A percentile compares a stretch with the other conserved stretches of the same genome.
phyloP scores from a whole-genome alignment of 306 rosid genomes.

The Cucurbita maxima region DNA sequence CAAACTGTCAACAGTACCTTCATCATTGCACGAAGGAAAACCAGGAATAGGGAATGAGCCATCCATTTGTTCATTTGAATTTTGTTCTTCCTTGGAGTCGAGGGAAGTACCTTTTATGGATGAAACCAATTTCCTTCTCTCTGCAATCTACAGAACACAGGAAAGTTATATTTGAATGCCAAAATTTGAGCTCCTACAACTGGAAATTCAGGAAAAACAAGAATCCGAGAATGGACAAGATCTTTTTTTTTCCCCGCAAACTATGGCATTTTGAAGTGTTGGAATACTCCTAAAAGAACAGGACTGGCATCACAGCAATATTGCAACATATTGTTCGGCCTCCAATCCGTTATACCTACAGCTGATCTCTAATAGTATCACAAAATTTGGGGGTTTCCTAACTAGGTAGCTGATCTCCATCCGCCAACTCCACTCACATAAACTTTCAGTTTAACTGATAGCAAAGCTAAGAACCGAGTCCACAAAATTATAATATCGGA shows the following conservation, averaged over 20 bases:
- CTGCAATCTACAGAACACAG: conserved; percentile 51
- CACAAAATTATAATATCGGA: background rate
- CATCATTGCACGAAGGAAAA: conserved; percentile 9
- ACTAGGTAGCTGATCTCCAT: background rate
- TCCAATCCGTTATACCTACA: background rate
- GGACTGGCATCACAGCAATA: background rate
- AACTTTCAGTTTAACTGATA: background rate
- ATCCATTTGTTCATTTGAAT: conserved; percentile 24
- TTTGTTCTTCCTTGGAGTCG: conserved; percentile 21
- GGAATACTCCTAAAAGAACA: background rate
- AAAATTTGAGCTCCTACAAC: background rate
- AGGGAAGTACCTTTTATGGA: conserved; percentile 31
- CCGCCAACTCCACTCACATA: background rate
- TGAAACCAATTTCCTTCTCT: conserved; percentile 57
- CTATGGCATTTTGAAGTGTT: background rate
- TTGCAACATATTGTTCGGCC: background rate
- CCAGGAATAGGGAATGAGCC: conserved; percentile 13
- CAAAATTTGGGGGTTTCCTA: background rate
- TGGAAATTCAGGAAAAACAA: background rate
- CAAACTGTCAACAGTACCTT: conserved; percentile 17
- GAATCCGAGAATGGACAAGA: background rate
- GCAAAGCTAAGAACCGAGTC: background rate
- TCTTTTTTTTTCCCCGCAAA: background rate
- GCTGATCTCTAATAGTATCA: background rate
- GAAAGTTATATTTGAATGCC: background rate